Conservation (phyloP, 176 grass and related monocot species). For the Carex cristatella region DNA sequence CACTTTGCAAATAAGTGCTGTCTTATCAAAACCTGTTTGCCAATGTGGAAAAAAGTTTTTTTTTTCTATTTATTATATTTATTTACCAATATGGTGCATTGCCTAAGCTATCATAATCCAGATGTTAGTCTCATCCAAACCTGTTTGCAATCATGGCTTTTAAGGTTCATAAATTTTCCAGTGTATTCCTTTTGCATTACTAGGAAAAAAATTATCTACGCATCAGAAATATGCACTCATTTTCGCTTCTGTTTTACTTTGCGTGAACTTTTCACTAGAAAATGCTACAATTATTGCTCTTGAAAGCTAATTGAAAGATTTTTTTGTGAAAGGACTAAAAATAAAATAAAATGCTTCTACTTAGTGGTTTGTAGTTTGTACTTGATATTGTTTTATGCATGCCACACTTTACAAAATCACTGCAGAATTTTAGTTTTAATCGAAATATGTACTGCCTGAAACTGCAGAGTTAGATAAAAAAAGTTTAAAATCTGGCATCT, state of each 20-base stretch:
- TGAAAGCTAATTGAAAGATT: neutral
- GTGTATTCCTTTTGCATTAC: neutral
- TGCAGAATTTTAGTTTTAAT: neutral
- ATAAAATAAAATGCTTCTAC: neutral
- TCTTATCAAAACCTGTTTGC: neutral
- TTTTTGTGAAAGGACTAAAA: neutral
- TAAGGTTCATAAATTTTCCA: neutral
- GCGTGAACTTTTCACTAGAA: neutral
- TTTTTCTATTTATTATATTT: neutral
- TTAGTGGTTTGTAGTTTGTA: neutral
- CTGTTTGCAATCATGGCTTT: neutral
- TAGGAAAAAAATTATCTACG: neutral
- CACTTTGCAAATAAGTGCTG: neutral
- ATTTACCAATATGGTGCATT: neutral
- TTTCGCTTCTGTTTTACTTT: neutral
- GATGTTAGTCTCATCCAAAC: neutral
- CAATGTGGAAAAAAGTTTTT: neutral
- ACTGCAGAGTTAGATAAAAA: neutral
- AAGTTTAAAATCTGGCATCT: neutral
- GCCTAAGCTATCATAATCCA: neutral
- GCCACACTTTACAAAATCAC: neutral
- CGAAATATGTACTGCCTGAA: neutral
- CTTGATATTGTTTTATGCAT: neutral
- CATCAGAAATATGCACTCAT: neutral
- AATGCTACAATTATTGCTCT: neutral